Evolutionary conservation across 257 asterid species (phyloP).

Genomic region (Capsicum chinense): DNA sequence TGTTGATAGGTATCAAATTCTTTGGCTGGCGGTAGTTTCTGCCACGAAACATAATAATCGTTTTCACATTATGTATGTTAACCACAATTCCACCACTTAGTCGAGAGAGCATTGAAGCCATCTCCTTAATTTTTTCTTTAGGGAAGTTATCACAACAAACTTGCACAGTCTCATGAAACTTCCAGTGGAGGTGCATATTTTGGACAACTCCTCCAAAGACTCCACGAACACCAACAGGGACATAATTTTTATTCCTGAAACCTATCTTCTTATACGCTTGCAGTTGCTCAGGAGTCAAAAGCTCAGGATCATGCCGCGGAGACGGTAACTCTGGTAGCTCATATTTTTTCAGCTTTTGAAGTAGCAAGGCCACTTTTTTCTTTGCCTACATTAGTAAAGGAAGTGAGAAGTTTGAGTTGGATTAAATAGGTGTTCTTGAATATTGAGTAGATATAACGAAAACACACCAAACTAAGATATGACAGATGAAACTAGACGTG

Average conservation of each 20-base stretch:
- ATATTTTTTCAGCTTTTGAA: conserved; percentile 90
- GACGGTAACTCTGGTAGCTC: conserved; percentile 96
- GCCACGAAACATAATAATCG: conserved; percentile 95
- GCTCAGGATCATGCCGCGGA: conserved; percentile 95
- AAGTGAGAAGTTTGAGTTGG: conserved; percentile 26
- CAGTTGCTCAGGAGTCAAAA: conserved; percentile 82
- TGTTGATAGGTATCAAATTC: conserved; percentile 91
- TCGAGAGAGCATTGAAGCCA: conserved; percentile 93
- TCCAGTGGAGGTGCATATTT: conserved; percentile 99
- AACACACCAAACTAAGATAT: not conserved
- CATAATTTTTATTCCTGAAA: conserved; percentile 84
- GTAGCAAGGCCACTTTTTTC: conserved; percentile 95
- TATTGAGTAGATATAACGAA: conserved; percentile 17
- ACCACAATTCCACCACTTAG: conserved; percentile 92
- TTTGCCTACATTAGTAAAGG: conserved; percentile 74
- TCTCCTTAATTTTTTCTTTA: conserved; percentile 90
- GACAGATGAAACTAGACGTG: not conserved
- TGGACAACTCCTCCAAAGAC: conserved; percentile 99
- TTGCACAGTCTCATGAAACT: conserved; percentile 97
- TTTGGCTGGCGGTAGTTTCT: conserved; percentile 97
- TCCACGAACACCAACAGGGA: conserved; percentile 98
- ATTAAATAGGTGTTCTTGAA: conserved; percentile 20
- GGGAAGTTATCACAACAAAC: conserved; percentile 95
- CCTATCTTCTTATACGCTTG: conserved; percentile 95
- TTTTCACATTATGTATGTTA: conserved; percentile 80